phyloP scores from a whole-genome alignment of 2,329 filamentous ascomycete genomes.

The Monosporascus sp. region DNA sequence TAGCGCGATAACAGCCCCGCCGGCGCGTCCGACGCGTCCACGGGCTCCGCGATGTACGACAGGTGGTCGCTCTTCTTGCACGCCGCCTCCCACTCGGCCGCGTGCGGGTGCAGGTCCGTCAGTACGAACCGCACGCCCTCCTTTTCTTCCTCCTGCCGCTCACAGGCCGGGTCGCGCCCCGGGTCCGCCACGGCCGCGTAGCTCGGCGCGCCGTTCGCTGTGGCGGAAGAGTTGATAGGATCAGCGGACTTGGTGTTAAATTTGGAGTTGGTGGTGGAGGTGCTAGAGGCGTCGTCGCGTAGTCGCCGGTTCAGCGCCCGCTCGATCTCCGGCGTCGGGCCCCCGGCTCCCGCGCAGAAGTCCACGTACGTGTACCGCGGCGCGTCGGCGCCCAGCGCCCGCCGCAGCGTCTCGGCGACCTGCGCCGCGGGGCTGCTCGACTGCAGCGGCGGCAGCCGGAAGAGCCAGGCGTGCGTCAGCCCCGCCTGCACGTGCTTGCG shows the following conservation, averaged over 20 bases:
- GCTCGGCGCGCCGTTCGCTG: conserved; percentile 18
- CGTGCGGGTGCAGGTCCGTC: conserved; percentile 61
- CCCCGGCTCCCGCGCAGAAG: conserved; percentile 71
- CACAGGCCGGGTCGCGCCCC: neutral
- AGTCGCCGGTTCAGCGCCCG: conserved; percentile 48
- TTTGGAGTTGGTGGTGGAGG: too few relatives aligned
- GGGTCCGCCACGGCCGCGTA: conserved; percentile 14
- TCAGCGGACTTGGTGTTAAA: neutral
- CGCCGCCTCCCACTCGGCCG: conserved; percentile 53
- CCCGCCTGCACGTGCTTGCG: conserved; percentile 60
- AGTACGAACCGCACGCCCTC: conserved; percentile 52
- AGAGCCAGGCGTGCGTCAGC: conserved; percentile 59
- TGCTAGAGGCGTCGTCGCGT: neutral
- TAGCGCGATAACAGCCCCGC: conserved; percentile 36
- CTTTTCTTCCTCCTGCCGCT: conserved; percentile 3
- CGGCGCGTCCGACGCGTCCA: conserved; percentile 63
- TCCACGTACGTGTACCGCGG: conserved; percentile 62
- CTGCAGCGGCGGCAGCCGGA: conserved; percentile 53
- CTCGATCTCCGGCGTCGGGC: conserved; percentile 63
- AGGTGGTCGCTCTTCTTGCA: conserved; percentile 50
- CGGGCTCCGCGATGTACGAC: conserved; percentile 52
- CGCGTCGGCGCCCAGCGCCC: conserved; percentile 41
- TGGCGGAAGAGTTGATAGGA: conserved; percentile 1
- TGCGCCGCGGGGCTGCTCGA: conserved; percentile 52
- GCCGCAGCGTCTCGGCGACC: conserved; percentile 52